Conservation (phyloP, 768 basidiomycete species). For the Tulasnella calospora region DNA sequence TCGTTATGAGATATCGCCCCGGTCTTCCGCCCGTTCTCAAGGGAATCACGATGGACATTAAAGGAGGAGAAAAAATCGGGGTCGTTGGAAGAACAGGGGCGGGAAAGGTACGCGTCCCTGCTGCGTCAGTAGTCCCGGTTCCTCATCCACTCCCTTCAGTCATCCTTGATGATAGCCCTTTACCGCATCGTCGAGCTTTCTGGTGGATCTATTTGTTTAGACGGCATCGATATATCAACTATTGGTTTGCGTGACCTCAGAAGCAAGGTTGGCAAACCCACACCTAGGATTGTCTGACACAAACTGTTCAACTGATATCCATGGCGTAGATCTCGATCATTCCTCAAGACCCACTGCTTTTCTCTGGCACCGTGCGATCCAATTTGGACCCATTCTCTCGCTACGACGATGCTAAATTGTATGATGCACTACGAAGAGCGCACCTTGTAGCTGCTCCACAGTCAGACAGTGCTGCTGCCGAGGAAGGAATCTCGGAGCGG, state of each 20-base stretch:
- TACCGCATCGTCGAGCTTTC: constrained; percentile 42
- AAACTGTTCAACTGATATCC: background rate
- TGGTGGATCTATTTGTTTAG: constrained; percentile 40
- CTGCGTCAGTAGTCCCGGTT: background rate
- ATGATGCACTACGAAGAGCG: constrained; percentile 42
- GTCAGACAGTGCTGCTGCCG: background rate
- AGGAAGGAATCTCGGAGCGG: constrained; percentile 1
- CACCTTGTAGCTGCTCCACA: constrained; percentile 34
- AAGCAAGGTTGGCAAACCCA: constrained; percentile 17
- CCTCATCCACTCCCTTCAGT: constrained; percentile 28
- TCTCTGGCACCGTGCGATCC: constrained; percentile 33
- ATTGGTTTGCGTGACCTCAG: constrained; percentile 39
- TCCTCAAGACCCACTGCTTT: constrained; percentile 36
- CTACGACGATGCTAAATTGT: constrained; percentile 39
- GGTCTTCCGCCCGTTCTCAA: constrained; percentile 70
- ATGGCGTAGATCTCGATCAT: constrained; percentile 31
- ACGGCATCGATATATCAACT: constrained; percentile 41
- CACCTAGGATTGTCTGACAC: background rate
- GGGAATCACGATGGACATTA: constrained; percentile 55
- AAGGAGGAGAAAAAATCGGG: constrained; percentile 69
- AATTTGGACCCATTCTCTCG: constrained; percentile 40
- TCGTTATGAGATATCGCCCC: constrained; percentile 50
- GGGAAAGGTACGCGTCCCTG: constrained; percentile 8
- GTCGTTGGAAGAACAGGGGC: constrained; percentile 54
- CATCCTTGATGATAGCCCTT: constrained; percentile 40